Base-by-base conservation (phyloP, 805 yeast species). In the Teunomyces stri region DNA sequence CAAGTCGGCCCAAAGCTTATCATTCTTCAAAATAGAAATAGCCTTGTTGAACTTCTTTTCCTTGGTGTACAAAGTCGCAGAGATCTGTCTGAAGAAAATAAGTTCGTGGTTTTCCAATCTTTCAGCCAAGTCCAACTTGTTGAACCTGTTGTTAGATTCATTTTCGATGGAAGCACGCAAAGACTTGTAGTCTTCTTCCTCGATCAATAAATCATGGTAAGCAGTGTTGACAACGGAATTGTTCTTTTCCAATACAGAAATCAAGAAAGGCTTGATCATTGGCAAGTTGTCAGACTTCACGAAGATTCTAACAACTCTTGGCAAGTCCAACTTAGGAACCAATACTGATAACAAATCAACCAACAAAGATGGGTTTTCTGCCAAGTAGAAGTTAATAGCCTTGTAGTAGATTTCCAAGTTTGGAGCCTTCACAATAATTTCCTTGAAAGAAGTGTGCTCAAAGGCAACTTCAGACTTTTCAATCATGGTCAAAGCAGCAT, bases 381-480 rank as follows among this genome's bases (percentile, higher is more conserved):
- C 81, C 68, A 92, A 82, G 70, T 94, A 94, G 68, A 94, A 94
- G 75, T 89, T 91, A 62, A 94, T 88, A 10, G 98, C 97, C 74
- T 90, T 89, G 83, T 92, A 94, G 73, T 91, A 94, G 49, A 94
- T 90, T 75, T 94, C 99, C 68, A 94, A 76, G 72, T 94, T 94
- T 30, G 97, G 86, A 51, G 91, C 97, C 76, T 94, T 94, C 52
- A 89, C 96, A 51, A 94, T 76, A 42, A 94, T 85, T 63, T 94
- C 98, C 75, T 94, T 94, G 79, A 94, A 94, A 37, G 96, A 87
- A 27, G 83, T 72, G 66, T 94, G 99, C 58, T 94, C 98, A 61
- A 92, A 91, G 13, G 96, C 90, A 57, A 86, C 86, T 51, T 95
- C 89, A 3, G 96, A 85, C 64, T 84, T 89, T 67, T 94, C 97